Evolutionary conservation across 805 yeast species (phyloP), one percentile per base, ranked within the genome.

Genomic region (Metschnikowia baotianmanensis): DNA sequence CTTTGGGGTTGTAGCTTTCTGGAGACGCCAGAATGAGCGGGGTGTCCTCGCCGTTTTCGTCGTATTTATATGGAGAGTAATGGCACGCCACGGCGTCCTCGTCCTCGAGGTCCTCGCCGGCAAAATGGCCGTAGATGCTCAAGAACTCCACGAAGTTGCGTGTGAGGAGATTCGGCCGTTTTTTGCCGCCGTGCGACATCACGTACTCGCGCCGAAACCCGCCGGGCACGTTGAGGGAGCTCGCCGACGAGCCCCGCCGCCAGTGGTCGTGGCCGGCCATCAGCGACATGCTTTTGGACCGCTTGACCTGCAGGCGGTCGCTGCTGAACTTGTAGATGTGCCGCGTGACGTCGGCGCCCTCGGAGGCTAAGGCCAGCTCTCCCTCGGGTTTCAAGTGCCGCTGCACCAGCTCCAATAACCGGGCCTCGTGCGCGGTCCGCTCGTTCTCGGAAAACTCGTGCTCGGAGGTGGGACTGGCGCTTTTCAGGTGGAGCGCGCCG

Each of bases 61-160:
- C 52, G 8, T 24, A 60, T 12, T 49, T 50, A 11, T 46, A 33
- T 3, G 63, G 54, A 23, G 51, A 53, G 47, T 71, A 76, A 45
- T 71, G 76, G 47, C 80, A 77, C 1, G 77, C 76, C 57, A 65
- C 69, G 54, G 80, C 89, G 16, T 65, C 69, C 40, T 76, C 82
- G 54, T 80, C 84, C 52, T 83, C 91, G 39, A 85, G 71, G 28
- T 81, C 78, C 61, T 85, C 93, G 57, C 95, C 95, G 2, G 93
- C 93, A 62, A 86, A 86, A 65, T 86, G 91, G 6, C 95, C 95
- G 60, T 86, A 86, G 6, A 86, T 72, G 47, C 85, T 80, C 33
- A 86, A 65, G 55, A 86, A 86, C 58, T 86, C 93, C 51, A 85
- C 69, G 48, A 86, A 86, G 59, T 85, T 86, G 43, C 78, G 74